phyloP scores from a whole-genome alignment of 129 eudicot species.

The Helichrysum umbraculigerum region DNA sequence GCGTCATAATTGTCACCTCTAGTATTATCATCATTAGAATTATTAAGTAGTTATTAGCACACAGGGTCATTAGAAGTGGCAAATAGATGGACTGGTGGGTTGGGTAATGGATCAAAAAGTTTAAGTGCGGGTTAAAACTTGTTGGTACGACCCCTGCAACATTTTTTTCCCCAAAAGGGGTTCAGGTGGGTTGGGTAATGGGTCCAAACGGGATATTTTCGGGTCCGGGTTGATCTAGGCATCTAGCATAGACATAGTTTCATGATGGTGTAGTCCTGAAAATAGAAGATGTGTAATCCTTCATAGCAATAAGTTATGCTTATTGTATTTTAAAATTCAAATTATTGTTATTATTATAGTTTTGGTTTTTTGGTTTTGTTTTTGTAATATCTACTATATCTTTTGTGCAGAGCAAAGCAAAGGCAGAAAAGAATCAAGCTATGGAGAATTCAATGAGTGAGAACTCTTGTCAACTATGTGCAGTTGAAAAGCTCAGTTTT shows the following conservation, averaged over 20 bases:
- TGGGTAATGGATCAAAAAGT: not conserved
- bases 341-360: not conserved
- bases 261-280: not conserved
- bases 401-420: slow-evolving; percentile 80
- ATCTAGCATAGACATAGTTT: not conserved
- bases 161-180: not conserved
- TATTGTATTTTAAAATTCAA: not conserved
- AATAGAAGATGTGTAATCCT: not conserved
- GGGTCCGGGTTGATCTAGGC: not conserved
- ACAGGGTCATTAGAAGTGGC: slow-evolving; percentile 2
- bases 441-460: slow-evolving; percentile 88
- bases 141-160: not conserved
- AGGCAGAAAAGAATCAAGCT: slow-evolving; percentile 92
- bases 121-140: not conserved
- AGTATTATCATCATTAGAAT: not conserved
- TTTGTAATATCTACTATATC: not conserved
- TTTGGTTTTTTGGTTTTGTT: not conserved
- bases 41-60: not conserved
- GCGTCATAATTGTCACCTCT: not conserved
- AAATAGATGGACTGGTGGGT: not conserved
- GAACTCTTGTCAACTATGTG: slow-evolving; percentile 93
- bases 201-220: not conserved
- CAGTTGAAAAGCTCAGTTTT: slow-evolving; percentile 89
- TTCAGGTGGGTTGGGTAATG: not conserved
- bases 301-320: not conserved